phyloP scores from a whole-genome alignment of 768 basidiomycete genomes.

The Psilocybe cyanescens region DNA sequence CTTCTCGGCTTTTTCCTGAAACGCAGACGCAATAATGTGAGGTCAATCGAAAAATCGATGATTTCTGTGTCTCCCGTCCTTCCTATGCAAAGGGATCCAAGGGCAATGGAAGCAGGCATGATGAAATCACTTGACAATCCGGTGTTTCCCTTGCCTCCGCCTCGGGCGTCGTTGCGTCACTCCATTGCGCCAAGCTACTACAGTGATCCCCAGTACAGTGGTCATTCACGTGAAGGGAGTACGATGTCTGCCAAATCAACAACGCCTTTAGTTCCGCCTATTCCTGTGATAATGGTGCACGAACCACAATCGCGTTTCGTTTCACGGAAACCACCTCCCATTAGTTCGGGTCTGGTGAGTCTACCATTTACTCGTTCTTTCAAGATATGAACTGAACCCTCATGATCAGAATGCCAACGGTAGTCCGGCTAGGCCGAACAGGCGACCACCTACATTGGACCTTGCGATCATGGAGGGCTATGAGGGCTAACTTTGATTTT shows the following conservation, averaged over 20 bases:
- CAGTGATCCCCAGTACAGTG: conserved; percentile 30
- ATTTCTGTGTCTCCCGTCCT: conserved; percentile 33
- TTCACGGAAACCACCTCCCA: conserved; percentile 23
- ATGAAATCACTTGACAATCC: conserved; percentile 23
- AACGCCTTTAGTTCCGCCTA: conserved; percentile 28
- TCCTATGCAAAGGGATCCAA: conserved; percentile 35
- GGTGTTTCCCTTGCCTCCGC: conserved; percentile 29
- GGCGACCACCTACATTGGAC: conserved; percentile 33
- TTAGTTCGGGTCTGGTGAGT: conserved; percentile 19
- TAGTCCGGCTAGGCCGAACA: conserved; percentile 32
- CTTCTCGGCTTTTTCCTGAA: conserved; percentile 26
- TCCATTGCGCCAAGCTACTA: conserved; percentile 46
- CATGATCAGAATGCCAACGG: conserved; percentile 19
- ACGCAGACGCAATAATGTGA: conserved; percentile 25
- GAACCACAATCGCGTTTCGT: conserved; percentile 18
- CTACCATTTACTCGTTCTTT: neutral
- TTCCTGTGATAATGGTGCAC: conserved; percentile 18
- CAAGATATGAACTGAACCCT: neutral
- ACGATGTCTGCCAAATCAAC: conserved; percentile 27
- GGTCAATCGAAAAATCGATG: conserved; percentile 26
- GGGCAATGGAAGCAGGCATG: conserved; percentile 29
- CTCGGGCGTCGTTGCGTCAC: conserved; percentile 23
- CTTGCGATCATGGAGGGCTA: conserved; percentile 20
- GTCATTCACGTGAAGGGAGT: conserved; percentile 25
- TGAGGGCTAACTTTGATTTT: neutral